These are phyloP conservation scores for Amanita thiersii DNA, from an alignment of 768 basidiomycete genomes.

Conservation along the genomic window DNA sequence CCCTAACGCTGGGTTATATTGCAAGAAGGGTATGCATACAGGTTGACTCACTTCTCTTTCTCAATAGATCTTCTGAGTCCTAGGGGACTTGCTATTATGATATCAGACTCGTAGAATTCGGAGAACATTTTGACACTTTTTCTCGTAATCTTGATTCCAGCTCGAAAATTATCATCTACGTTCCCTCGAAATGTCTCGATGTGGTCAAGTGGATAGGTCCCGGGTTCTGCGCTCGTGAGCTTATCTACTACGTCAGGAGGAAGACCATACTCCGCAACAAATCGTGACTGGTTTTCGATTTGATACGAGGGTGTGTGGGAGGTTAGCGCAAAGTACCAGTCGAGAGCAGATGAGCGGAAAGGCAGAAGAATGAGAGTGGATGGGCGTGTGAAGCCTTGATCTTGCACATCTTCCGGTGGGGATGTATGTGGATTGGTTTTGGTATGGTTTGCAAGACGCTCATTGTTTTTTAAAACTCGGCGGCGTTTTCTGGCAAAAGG, in stretches of 20 bases:
- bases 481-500: conserved; percentile 70
- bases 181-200: conserved; percentile 95
- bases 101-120: conserved; percentile 85
- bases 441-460: conserved; percentile 68
- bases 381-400: conserved; percentile 97
- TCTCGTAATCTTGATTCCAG: conserved; percentile 87
- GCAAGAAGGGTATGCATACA: neutral
- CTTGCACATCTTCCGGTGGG: conserved; percentile 72
- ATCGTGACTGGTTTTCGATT: conserved; percentile 83
- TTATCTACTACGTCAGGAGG: conserved; percentile 79
- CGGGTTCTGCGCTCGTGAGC: conserved; percentile 61
- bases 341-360: conserved; percentile 81
- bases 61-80: conserved; percentile 88
- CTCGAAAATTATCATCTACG: conserved; percentile 88
- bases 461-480: conserved; percentile 87
- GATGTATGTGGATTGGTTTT: conserved; percentile 45
- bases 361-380: conserved; percentile 89
- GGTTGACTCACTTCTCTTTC: conserved; percentile 74
- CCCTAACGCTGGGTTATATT: neutral
- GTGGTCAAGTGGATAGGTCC: conserved; percentile 81
- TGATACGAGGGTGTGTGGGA: conserved; percentile 75
- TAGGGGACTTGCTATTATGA: conserved; percentile 90
- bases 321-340: conserved; percentile 77
- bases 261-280: conserved; percentile 74
- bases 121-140: conserved; percentile 90